Base-by-base conservation (phyloP, 176 grass and related monocot genomes). In the Chrysopogon serrulatus region DNA sequence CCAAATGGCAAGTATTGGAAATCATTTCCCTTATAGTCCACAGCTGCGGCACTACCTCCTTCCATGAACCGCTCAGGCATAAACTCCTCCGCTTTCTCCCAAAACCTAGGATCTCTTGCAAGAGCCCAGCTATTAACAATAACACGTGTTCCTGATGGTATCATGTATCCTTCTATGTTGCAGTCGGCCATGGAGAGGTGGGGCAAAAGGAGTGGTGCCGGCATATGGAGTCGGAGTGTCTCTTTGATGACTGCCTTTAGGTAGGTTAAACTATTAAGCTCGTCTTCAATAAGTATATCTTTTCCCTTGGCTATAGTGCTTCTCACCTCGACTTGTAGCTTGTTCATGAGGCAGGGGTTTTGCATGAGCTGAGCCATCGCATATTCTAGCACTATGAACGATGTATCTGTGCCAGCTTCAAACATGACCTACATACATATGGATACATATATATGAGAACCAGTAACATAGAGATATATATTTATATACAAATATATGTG, bases 351-450 rank as follows among this genome's bases (percentile, higher is more conserved):
- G n/a, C n/a, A n/a, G n/a, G n/a, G n/a, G n/a, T n/a, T n/a, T n/a
- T n/a, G n/a, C n/a, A n/a, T n/a, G n/a, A n/a, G n/a, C n/a, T n/a
- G n/a, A n/a, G n/a, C n/a, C n/a, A n/a, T n/a, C n/a, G n/a, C n/a
- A n/a, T n/a, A n/a, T n/a, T n/a, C n/a, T n/a, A n/a, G n/a, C n/a
- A n/a, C n/a, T n/a, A n/a, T n/a, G n/a, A n/a, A n/a, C n/a, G n/a
- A n/a, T n/a, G n/a, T n/a, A n/a, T n/a, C n/a, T n/a, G n/a, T n/a
- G n/a, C n/a, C 89, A 18, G 56, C 89, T 8, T 56, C 68, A 16
- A 87, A 84, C 75, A 91, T 81, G 44, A 84, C 67, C 81, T 90
- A 40, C 7, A 40, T 37, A 11, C 59, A 39, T 57, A 41, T 2
- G 37, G 37, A 40, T 40, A n/a, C n/a, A n/a, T n/a, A n/a, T n/a